These are phyloP conservation scores for Saccharomycopsis selenospora DNA, from an alignment of 805 yeast genomes.

Conservation along the genomic window DNA sequence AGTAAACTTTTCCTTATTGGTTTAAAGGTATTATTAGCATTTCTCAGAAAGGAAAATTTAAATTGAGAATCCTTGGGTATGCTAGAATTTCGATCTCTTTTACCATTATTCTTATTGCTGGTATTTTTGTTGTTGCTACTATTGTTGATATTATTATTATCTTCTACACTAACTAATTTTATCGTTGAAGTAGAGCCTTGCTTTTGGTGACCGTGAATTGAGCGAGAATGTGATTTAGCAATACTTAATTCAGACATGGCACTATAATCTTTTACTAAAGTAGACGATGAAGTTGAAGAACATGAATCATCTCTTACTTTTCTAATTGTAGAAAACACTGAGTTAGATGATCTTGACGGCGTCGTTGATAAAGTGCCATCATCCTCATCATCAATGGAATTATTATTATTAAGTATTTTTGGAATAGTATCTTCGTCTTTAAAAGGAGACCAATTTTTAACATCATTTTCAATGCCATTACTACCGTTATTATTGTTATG, in stretches of 20 bases:
- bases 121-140: too few species aligned
- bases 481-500: neutral
- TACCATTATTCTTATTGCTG: too few species aligned
- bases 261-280: conserved; percentile 3
- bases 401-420: neutral
- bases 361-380: conserved; percentile 2
- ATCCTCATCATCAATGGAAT: neutral
- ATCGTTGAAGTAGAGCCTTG: conserved; percentile 11
- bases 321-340: conserved; percentile 15
- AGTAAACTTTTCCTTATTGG: neutral
- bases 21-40: neutral
- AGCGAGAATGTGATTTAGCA: neutral
- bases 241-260: neutral
- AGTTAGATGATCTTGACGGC: conserved; percentile 12
- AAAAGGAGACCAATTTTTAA: conserved; percentile 20
- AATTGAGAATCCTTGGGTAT: conserved; percentile 14
- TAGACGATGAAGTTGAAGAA: too few species aligned
- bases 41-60: conserved; percentile 10
- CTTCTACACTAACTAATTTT: conserved; percentile 11
- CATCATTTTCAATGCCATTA: conserved; percentile 13
- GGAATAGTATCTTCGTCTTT: conserved; percentile 10
- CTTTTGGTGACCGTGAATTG: conserved; percentile 9
- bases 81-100: neutral
- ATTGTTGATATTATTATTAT: too few species aligned
- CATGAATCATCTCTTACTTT: conserved; percentile 8